Base-by-base conservation (phyloP, 176 grass and related monocot species). In the Musa schizocarpa region DNA sequence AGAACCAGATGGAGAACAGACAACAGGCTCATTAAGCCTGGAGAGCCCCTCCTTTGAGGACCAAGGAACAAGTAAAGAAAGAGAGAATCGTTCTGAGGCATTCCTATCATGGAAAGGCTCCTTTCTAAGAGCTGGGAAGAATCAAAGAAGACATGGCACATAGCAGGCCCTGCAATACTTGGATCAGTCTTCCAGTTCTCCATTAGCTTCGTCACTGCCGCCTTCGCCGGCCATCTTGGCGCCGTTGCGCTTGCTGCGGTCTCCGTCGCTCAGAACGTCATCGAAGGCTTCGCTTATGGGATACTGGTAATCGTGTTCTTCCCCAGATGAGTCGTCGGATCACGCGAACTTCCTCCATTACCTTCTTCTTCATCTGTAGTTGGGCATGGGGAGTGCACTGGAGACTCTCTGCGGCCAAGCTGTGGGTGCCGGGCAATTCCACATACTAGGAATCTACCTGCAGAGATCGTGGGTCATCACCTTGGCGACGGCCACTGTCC, bases 111-210 rank as follows among this genome's bases (percentile, higher is more conserved):
- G 89, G 75, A 65, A 20, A 87, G 84, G 77, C n/a, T 81, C 58
- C 11, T 79, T 71, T 57, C 77, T 17, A 85, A 85, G 87, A 85
- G 77, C 77, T 73, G 55, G 84, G 53, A 85, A 71, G 90, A 93
- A 75, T 93, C 87, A 59, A 93, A 83, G 87, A 82, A 85, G 80
- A 69, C 86, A 75, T 93, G 90, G 90, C 79, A 81, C 74, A 85
- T 93, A 71, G 90, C 87, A 12, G 86, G 84, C 74, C 88, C 92
- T 57, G 85, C 85, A 16, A 88, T 95, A 75, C 88, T 95, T 2
- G 91, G 86, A 0, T 83, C 83, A 25, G 83, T 91, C 3, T 91
- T 95, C 78, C 92, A 95, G 83, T 95, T 88, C 83, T 88, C 92
- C 74, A 80, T 95, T 67, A 83, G 83, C 20, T 81, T 91, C 83